Base-by-base conservation (phyloP, 805 yeast species). In the Brettanomyces nanus region DNA sequence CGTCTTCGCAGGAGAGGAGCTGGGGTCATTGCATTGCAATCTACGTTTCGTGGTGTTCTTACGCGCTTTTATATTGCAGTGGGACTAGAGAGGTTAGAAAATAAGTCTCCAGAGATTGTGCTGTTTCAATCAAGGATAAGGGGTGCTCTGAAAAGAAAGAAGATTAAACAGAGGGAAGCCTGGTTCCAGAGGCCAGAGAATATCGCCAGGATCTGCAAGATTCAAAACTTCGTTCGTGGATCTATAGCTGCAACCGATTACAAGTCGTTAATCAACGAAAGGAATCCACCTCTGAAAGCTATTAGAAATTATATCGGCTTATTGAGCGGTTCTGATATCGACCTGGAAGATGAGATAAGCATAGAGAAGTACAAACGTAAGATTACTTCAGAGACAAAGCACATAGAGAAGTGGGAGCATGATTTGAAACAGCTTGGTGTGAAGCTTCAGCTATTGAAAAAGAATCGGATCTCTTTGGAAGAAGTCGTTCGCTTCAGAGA, bases 271-370 rank as follows among this genome's bases (percentile, higher is more conserved):
- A 73, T 85, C 35, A 70, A 73, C 7, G 77, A 73, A 56, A 72
- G 70, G 28, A 80, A 83, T 49, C 97, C 97, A 1, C 83, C 94
- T 0, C 60, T 92, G 35, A 62, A 78, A 23, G 83, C 85, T 1
- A 79, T 92, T 19, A 73, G 77, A 48, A 78, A 76, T 40, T 92
- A 87, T 59, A 83, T 89, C 3, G 74, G 76, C 47, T 59, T 92
- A 30, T 60, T 92, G 32, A 68, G 70, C 19, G 83, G 77, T 36
- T 80, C 82, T 43, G 55, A 47, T 17, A 65, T 69, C 11, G 95
- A 85, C 50, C 79, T 79, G 53, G 83, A 77, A 39, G 82, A 80
- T 45, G 95, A 86, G 47, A 66, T 81, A 43, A 73, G 70, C 39
- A 61, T 87, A 30, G 84, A 84, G 33, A 73, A 71, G 37, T 56